A percentile compares a stretch with the other conserved stretches of the same genome.
phyloP scores from a whole-genome alignment of 2,329 filamentous ascomycete species.

The Myriosclerotinia duriaeana region DNA sequence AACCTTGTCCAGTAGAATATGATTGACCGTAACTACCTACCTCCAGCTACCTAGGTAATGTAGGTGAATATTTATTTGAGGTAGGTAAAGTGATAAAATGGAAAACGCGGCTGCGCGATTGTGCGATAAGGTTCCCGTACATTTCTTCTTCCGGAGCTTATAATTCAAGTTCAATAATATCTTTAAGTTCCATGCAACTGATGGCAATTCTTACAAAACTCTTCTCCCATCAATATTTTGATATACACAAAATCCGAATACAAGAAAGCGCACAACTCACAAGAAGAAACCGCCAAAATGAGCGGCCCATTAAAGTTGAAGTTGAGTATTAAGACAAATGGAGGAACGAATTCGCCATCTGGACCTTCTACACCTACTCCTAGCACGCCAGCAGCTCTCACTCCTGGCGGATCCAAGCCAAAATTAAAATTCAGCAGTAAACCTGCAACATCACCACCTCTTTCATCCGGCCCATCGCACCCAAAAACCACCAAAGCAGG shows the following conservation, averaged over 20 bases:
- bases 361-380: slow-evolving; percentile 25
- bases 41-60: not conserved
- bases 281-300: slow-evolving; percentile 29
- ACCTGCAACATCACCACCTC: slow-evolving; percentile 30
- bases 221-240: too few relatives aligned
- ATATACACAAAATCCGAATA: not conserved
- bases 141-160: slow-evolving; percentile 20
- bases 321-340: slow-evolving; percentile 20
- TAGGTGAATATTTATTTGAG: not conserved
- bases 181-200: not conserved
- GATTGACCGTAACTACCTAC: not conserved
- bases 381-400: slow-evolving; percentile 26
- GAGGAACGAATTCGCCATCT: slow-evolving; percentile 15
- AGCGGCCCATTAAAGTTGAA: slow-evolving; percentile 31
- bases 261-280: not conserved
- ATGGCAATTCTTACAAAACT: not conserved
- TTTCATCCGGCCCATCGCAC: slow-evolving; percentile 28
- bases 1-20: not conserved
- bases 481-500: slow-evolving; percentile 58
- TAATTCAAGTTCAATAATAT: not conserved
- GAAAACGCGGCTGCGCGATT: slow-evolving; percentile 21
- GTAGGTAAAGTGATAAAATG: slow-evolving; percentile 16
- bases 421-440: slow-evolving; percentile 40
- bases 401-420: slow-evolving; percentile 32
- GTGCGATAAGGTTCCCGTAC: slow-evolving; percentile 23